Evolutionary conservation across 1,284 basidiomycete species (phyloP), one percentile per base, ranked within the genome.

Genomic region (Leccinum variabile): DNA sequence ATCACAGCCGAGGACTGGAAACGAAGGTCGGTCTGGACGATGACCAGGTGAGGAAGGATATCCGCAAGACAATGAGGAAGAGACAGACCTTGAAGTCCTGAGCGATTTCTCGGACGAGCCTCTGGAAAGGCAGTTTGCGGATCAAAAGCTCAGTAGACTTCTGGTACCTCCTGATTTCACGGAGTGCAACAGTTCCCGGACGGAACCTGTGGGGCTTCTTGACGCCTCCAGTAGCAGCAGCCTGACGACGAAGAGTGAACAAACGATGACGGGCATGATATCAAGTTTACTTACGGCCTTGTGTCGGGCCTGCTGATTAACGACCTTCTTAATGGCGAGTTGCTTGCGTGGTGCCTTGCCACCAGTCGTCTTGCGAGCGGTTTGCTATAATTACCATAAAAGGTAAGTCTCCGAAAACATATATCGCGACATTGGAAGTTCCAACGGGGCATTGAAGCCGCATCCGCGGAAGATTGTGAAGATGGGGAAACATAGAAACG

Each of bases 101-200:
- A 41, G 85, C 84, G 59, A 87, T 89, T 73, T 90, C 89, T 72
- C 89, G 84, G 64, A 90, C 89, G 58, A 91, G 84, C 69, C 88
- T 84, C 75, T 90, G 88, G 86, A 90, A 90, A 66, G 89, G 89
- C 64, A 91, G 82, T 80, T 90, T 91, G 74, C 89, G 82, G 78
- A 91, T 91, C 69, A 91, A 80, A 65, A 91, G 83, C 78, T 91
- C 89, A 63, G 91, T 89, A 67, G 89, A 89, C 81, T 89, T 90
- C 77, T 93, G 91, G 84, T 92, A 93, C 66, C 89, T 83, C 76
- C 91, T 83, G 73, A 93, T 93, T 79, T 93, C 91, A 79, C 91
- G 88, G 65, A 93, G 87, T 66, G 91, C 91, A 77, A 93, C 91
- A 67, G 91, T 93, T 57, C 82, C 82, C 4, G 82, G 82, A 54